Evolutionary conservation across 495 filamentous ascomycete genomes (phyloP).

Genomic region (Oidiodendron maius): DNA sequence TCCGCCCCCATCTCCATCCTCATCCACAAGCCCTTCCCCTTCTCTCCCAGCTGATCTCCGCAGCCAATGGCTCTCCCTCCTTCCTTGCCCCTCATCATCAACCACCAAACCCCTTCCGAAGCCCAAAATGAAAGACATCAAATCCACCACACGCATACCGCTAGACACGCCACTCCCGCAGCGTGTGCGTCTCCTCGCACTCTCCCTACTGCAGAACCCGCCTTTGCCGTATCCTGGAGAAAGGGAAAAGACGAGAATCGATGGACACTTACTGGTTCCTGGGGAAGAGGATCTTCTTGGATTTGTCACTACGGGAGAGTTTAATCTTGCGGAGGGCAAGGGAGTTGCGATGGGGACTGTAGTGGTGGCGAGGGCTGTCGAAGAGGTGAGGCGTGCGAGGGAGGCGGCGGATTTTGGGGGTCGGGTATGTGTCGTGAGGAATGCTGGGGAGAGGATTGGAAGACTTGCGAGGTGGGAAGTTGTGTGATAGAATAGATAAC

Average conservation of each 20-base stretch:
- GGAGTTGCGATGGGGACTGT: slow-evolving; percentile 73
- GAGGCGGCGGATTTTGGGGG: slow-evolving; percentile 27
- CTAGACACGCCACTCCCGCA: slow-evolving; percentile 13
- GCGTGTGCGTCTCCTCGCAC: slow-evolving; percentile 34
- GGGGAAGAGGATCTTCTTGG: slow-evolving; percentile 76
- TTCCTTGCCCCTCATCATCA: slow-evolving; percentile 10
- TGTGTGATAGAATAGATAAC: too few species aligned
- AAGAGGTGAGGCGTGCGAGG: slow-evolving; percentile 23
- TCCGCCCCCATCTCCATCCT: slow-evolving; percentile 29
- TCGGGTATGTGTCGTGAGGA: slow-evolving; percentile 71
- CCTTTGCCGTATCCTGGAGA: slow-evolving; percentile 19
- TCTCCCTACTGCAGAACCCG: slow-evolving; percentile 36
- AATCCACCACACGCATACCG: slow-evolving; percentile 8
- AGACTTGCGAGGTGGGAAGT: slow-evolving; percentile 78
- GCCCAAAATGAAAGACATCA: slow-evolving; percentile 1
- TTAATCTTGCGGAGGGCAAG: slow-evolving; percentile 70
- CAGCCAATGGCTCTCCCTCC: slow-evolving; percentile 15
- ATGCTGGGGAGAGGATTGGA: slow-evolving; percentile 69
- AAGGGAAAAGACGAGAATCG: slow-evolving; percentile 29
- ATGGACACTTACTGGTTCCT: slow-evolving; percentile 60
- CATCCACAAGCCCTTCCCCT: slow-evolving; percentile 8
- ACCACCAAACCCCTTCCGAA: slow-evolving; percentile 15
- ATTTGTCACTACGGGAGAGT: slow-evolving; percentile 85
- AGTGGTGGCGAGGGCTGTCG: slow-evolving; percentile 50
- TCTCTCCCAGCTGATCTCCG: slow-evolving; percentile 2